Conservation (phyloP, 495 filamentous ascomycete genomes). For the Corynascus novoguineensis region DNA sequence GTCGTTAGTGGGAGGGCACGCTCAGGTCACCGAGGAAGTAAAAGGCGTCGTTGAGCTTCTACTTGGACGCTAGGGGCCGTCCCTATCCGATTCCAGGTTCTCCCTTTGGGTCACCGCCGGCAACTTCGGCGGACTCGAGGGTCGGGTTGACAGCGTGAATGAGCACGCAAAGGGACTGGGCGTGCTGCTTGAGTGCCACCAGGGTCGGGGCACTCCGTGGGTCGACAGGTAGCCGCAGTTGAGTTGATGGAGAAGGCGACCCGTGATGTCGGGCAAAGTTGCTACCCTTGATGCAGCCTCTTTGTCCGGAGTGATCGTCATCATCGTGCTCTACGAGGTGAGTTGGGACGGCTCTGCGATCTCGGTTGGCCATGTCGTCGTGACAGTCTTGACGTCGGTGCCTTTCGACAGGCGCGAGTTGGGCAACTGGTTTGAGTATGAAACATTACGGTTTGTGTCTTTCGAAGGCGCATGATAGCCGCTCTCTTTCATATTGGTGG, state of each 20-base stretch:
- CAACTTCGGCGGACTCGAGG: conserved; percentile 24
- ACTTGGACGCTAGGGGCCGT: conserved; percentile 14
- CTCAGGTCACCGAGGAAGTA: conserved; percentile 47
- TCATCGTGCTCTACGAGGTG: conserved; percentile 29
- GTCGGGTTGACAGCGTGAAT: conserved; percentile 42
- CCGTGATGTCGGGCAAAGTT: conserved; percentile 24
- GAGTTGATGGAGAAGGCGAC: conserved; percentile 34
- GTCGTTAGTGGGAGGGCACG: conserved; percentile 41
- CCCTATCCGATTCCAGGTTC: not conserved
- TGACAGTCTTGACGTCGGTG: not conserved
- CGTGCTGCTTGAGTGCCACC: conserved; percentile 50
- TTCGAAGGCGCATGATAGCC: not conserved
- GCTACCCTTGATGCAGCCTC: conserved; percentile 31
- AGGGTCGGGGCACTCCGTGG: conserved; percentile 42
- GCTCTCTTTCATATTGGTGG: conserved; percentile 1
- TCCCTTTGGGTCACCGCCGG: conserved; percentile 11
- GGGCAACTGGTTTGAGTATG: not conserved
- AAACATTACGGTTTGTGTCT: no score
- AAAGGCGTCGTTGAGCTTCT: conserved; percentile 37
- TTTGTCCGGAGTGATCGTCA: conserved; percentile 21
- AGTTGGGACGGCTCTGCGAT: conserved; percentile 4
- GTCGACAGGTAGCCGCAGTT: conserved; percentile 52
- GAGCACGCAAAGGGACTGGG: conserved; percentile 45
- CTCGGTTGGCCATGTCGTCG: conserved; percentile 8
- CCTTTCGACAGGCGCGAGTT: not conserved